Percentiles rank a stretch among this genome's conserved stretches.
Conservation (phyloP, 331 rosid species). For the Pyracantha coccinea region DNA sequence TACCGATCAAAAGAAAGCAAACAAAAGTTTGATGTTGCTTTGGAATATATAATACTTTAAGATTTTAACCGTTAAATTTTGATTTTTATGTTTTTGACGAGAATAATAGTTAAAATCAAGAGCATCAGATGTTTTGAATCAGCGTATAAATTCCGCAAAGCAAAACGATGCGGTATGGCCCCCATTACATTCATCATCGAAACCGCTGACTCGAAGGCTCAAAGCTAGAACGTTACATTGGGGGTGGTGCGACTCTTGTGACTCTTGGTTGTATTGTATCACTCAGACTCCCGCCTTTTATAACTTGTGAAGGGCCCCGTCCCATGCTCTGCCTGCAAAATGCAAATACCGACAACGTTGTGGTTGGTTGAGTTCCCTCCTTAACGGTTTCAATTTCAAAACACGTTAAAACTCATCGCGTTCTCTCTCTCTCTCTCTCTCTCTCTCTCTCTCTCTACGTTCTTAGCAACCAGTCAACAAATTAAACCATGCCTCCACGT, state of each 20-base stretch:
- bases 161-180: background rate
- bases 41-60: background rate
- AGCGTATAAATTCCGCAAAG: no score
- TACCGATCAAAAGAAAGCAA: no score
- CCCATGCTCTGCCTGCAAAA: background rate
- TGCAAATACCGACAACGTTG: background rate
- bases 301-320: background rate
- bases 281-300: conserved; percentile 3
- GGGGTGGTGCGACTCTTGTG: no score
- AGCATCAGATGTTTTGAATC: background rate
- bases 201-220: background rate
- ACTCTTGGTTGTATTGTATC: background rate
- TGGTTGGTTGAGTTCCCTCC: conserved; percentile 29
- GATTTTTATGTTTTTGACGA: no score
- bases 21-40: background rate
- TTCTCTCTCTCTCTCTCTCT: background rate
- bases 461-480: conserved; percentile 35
- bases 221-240: no score
- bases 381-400: conserved; percentile 36
- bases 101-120: no score
- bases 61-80: no score
- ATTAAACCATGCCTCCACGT: conserved; percentile 24
- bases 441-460: background rate
- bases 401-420: conserved; percentile 3
- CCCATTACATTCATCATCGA: background rate